A percentile compares a stretch with the other conserved stretches of the same genome.
phyloP scores from a whole-genome alignment of 1,139 yeast species.

The Kodamaea suecica region DNA sequence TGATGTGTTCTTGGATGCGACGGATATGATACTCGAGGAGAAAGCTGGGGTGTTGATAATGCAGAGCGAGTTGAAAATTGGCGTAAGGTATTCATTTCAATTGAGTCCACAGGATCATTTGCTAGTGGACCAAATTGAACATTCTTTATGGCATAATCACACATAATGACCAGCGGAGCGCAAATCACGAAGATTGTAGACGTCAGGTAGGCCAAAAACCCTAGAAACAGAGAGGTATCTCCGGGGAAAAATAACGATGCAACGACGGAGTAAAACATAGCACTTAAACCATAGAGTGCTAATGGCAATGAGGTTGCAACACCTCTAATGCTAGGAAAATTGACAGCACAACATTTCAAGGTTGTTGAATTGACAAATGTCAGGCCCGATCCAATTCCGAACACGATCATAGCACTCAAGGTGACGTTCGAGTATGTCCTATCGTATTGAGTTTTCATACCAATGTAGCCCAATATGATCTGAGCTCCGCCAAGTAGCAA shows the following conservation, averaged over 20 bases:
- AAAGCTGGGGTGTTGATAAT: slow-evolving; percentile 8
- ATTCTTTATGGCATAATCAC: slow-evolving; percentile 26
- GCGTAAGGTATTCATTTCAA: slow-evolving; percentile 15
- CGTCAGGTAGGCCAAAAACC: slow-evolving; percentile 44
- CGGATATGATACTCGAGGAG: slow-evolving; percentile 9
- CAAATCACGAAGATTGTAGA: slow-evolving; percentile 37
- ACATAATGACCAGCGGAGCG: slow-evolving; percentile 45
- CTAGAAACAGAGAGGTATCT: slow-evolving; percentile 48
- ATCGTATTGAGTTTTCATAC: slow-evolving; percentile 47
- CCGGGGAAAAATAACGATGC: slow-evolving; percentile 50
- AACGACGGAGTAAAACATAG: slow-evolving; percentile 50
- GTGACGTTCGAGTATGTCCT: slow-evolving; percentile 24
- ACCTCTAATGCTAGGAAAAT: slow-evolving; percentile 55
- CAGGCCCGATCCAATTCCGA: slow-evolving; percentile 52
- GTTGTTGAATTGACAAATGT: slow-evolving; percentile 52
- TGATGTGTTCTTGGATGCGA: slow-evolving; percentile 6
- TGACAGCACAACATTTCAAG: slow-evolving; percentile 56
- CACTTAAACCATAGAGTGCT: slow-evolving; percentile 59
- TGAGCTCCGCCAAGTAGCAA: slow-evolving; percentile 42
- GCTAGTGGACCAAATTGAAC: slow-evolving; percentile 1
- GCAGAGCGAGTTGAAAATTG: slow-evolving; percentile 8
- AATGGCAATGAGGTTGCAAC: slow-evolving; percentile 60
- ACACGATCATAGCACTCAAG: slow-evolving; percentile 37
- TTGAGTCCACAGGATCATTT: slow-evolving; percentile 6
- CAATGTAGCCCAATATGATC: slow-evolving; percentile 44